Percentiles rank a stretch among this genome's conserved stretches.
Conservation (phyloP, 352 stramenopile species). For the Plasmopara muralis region DNA sequence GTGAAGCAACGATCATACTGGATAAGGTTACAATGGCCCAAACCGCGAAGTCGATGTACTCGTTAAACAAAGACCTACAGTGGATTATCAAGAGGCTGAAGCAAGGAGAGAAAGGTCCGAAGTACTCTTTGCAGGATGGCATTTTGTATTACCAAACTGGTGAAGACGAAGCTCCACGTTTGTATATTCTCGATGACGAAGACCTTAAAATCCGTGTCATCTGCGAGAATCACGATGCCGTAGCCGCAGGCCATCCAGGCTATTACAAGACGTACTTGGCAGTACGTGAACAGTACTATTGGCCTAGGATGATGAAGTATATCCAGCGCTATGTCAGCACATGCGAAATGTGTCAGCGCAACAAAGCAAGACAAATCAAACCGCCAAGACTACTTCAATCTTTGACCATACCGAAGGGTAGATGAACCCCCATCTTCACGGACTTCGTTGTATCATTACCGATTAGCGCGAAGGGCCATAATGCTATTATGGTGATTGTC, state of each 20-base stretch:
- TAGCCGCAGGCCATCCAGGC: too few relatives aligned
- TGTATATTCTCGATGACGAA: constrained; percentile 15
- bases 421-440: not conserved
- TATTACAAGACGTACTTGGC: constrained; percentile 1
- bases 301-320: constrained; percentile 10
- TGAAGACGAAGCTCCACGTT: constrained; percentile 1
- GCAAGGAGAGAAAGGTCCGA: not conserved
- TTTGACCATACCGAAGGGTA: not conserved
- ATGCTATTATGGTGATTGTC: not conserved
- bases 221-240: constrained; percentile 10
- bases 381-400: not conserved
- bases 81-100: constrained; percentile 3
- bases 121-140: not conserved
- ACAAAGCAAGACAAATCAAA: constrained; percentile 9
- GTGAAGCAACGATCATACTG: constrained; percentile 1
- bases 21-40: not conserved
- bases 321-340: constrained; percentile 20
- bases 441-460: not conserved
- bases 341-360: constrained; percentile 17
- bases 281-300: not conserved
- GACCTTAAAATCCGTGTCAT: constrained; percentile 15
- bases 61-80: not conserved
- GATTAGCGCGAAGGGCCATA: not conserved
- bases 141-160: constrained; percentile 7
- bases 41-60: not conserved